phyloP scores from a whole-genome alignment of 176 grass and related monocot genomes.

The Triticum timopheevii region DNA sequence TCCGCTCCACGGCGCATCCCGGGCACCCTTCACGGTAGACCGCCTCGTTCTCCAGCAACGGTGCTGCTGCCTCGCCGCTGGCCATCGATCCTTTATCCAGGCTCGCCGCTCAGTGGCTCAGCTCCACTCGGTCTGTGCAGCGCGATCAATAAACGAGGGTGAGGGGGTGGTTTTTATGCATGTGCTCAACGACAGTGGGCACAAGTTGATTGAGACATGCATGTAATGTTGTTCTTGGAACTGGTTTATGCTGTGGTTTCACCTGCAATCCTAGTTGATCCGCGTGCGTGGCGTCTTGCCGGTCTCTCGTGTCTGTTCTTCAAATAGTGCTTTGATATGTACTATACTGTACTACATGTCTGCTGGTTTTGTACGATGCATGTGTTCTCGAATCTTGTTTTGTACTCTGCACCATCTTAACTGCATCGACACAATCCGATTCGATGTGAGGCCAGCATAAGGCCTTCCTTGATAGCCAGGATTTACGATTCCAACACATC shows the following conservation, averaged over 20 bases:
- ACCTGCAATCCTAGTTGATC: not conserved
- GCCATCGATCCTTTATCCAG: not conserved
- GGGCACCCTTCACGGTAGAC: slow-evolving; percentile 49
- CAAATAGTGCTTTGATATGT: not conserved
- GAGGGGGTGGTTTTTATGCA: not conserved
- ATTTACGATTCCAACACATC: too few species aligned
- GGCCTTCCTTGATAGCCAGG: too few species aligned
- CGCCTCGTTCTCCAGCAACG: slow-evolving; percentile 42
- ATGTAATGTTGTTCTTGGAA: not conserved
- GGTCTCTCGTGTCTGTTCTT: not conserved
- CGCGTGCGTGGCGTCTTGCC: not conserved
- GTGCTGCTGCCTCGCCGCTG: not conserved
- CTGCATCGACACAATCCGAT: too few species aligned
- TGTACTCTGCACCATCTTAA: too few species aligned
- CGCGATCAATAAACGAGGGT: not conserved
- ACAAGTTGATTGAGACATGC: not conserved
- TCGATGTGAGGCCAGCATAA: too few species aligned
- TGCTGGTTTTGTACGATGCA: not conserved
- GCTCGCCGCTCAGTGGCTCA: not conserved
- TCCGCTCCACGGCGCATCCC: slow-evolving; percentile 41
- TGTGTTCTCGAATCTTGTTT: not conserved
- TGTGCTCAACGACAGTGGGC: not conserved
- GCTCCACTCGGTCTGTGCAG: not conserved
- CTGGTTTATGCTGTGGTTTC: not conserved
- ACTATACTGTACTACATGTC: too few species aligned